Evolutionary conservation across 345 rosid genomes (phyloP).

Genomic region (Pistacia integerrima): DNA sequence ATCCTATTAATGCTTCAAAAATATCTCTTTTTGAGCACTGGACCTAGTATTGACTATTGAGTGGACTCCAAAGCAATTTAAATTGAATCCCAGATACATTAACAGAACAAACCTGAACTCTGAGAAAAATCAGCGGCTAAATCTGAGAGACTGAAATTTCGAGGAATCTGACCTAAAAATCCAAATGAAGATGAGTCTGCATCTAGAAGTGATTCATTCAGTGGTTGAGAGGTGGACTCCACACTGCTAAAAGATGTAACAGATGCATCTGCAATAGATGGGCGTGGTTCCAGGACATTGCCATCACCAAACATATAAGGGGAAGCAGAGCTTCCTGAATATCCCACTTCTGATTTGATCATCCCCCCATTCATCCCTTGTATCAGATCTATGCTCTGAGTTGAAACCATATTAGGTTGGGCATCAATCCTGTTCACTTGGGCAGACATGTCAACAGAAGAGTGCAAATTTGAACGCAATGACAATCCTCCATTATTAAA

Average conservation of each 20-base stretch:
- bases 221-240: constrained; percentile 74
- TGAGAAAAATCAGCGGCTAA: constrained; percentile 84
- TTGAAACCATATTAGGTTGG: constrained; percentile 57
- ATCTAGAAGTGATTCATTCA: constrained; percentile 71
- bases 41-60: not conserved
- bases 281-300: constrained; percentile 64
- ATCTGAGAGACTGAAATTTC: constrained; percentile 92
- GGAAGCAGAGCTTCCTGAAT: constrained; percentile 60
- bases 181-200: constrained; percentile 76
- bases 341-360: constrained; percentile 78
- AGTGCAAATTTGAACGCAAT: constrained; percentile 54
- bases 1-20: not conserved
- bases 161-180: constrained; percentile 74
- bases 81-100: not conserved
- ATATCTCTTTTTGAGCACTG: not conserved
- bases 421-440: constrained; percentile 68
- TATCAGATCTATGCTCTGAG: constrained; percentile 68
- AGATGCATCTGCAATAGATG: constrained; percentile 67
- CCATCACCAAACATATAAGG: constrained; percentile 72
- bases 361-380: constrained; percentile 85
- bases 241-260: constrained; percentile 71
- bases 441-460: constrained; percentile 68
- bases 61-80: not conserved
- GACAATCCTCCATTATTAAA: constrained; percentile 73
- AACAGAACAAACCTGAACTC: constrained; percentile 71